phyloP scores from a whole-genome alignment of 768 basidiomycete species.

The Dacryopinax spathularia region DNA sequence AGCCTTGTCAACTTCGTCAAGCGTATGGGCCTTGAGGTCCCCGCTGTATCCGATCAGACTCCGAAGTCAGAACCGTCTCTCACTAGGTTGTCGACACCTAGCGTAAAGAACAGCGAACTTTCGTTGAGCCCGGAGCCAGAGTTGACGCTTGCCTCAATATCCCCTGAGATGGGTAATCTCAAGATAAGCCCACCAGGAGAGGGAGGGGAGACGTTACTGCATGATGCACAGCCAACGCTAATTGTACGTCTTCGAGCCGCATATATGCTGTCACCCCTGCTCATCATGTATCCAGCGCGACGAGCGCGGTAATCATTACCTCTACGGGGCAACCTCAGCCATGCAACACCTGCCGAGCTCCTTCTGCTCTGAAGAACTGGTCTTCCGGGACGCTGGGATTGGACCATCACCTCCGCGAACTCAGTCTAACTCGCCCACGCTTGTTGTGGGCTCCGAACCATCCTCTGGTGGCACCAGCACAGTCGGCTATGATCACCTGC shows the following conservation, averaged over 20 bases:
- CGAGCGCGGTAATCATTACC: background rate
- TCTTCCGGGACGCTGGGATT: background rate
- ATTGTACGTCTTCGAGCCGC: background rate
- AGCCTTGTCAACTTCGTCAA: background rate
- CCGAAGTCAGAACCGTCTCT: background rate
- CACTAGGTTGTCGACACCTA: background rate
- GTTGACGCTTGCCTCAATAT: background rate
- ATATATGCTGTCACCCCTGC: background rate
- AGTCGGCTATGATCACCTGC: background rate
- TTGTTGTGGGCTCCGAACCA: background rate
- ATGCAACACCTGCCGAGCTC: background rate
- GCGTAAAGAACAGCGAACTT: background rate
- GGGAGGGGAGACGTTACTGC: background rate
- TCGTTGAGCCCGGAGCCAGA: background rate
- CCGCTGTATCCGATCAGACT: background rate
- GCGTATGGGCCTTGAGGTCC: background rate
- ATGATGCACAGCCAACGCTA: background rate
- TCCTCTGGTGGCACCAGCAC: background rate
- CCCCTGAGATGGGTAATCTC: background rate
- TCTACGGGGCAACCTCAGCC: background rate
- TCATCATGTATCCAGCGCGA: background rate
- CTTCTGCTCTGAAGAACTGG: background rate
- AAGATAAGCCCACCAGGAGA: background rate
- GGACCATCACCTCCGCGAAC: background rate
- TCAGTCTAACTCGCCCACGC: background rate